These are phyloP conservation scores for Catharanthus roseus DNA, from an alignment of 257 asterid species.

Conservation along the genomic window DNA sequence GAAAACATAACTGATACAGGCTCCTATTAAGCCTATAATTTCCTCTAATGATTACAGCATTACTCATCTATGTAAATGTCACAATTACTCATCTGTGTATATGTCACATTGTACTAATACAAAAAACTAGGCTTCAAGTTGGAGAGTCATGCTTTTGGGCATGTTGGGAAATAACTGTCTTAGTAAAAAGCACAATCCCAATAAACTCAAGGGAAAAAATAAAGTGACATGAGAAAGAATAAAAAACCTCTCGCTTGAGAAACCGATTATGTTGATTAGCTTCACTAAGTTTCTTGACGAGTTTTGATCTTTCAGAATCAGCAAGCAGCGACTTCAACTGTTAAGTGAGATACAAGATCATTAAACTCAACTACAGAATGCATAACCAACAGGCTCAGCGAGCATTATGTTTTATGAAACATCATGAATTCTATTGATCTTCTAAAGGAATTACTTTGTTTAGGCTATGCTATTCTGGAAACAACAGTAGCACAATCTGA, in stretches of 20 bases:
- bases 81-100: too few species aligned
- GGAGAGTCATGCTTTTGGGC: background rate
- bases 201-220: background rate
- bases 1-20: background rate
- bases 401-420: background rate
- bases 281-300: conserved; percentile 76
- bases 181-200: background rate
- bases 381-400: background rate
- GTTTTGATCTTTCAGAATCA: conserved; percentile 74
- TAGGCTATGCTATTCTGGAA: background rate
- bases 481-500: background rate
- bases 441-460: background rate
- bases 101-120: background rate
- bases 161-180: background rate
- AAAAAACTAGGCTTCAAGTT: background rate
- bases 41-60: background rate
- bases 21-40: background rate
- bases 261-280: conserved; percentile 80
- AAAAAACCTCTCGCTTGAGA: conserved; percentile 74
- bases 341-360: conserved; percentile 12
- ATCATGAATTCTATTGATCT: background rate
- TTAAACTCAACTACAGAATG: conserved; percentile 5
- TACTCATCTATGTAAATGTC: background rate
- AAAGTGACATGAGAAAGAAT: conserved; percentile 1
- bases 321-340: conserved; percentile 64